Evolutionary conservation across 2,329 filamentous ascomycete species (phyloP), one percentile per base, ranked within the genome.

Genomic region (Penicillium sp.): DNA sequence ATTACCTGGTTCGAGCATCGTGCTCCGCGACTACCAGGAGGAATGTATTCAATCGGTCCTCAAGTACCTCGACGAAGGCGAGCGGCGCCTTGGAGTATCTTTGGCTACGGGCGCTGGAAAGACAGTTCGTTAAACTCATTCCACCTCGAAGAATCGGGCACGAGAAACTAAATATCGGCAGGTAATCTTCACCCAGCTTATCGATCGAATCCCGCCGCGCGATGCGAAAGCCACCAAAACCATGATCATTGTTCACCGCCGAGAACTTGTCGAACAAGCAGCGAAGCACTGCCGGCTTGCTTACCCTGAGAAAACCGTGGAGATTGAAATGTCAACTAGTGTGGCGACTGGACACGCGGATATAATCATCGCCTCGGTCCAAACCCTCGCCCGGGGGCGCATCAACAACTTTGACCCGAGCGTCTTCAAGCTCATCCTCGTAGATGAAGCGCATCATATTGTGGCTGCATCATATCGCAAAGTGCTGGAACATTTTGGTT

Each of bases 361-460:
- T 71, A 96, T 99, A 61, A 96, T 93, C 8, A 81, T 99, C 47
- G 94, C 93, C 42, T 96, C 93, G 31, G 81, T 99, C 33, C 86
- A 88, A 65, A 96, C 90, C 70, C 85, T 99, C 62, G 84, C 81
- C 7, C 95, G 89, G 5, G 83, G 84, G 12, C 83, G 94, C 2
- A 80, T 97, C n/a, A 67, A 72, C 33, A 96, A 96, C 67, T 97
- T 93, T 64, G 84, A 95, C 60, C 88, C 91, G 0, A 72, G 71
- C 0, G 78, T 77, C 7, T 97, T 93, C 78, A 99, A 99, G 73
- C 83, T 99, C 0, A 77, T 99, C 0, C 80, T 99, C 2, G 93
- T 99, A 4, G 94, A 99, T 60, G 94, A 99, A 73, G 94, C 93
- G 4, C 94, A 99, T 70, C 94, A 99, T 71, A 95, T 97, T 48